These are phyloP conservation scores for Pichia sp. DNA, from an alignment of 1,139 yeast genomes.

Conservation along the genomic window DNA sequence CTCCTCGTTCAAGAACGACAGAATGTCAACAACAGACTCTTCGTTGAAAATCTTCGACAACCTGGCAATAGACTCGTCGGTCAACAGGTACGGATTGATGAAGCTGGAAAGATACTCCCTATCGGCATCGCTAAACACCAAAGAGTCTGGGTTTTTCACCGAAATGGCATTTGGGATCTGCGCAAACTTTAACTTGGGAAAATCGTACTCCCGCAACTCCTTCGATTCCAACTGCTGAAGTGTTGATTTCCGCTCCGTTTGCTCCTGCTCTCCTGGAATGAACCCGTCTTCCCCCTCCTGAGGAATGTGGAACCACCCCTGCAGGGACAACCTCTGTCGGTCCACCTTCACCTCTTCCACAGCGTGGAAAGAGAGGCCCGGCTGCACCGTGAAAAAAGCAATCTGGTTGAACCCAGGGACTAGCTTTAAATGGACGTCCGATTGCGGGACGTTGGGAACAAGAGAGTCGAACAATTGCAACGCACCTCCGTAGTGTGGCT, in stretches of 20 bases:
- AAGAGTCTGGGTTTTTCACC: conserved; percentile 21
- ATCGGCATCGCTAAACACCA: conserved; percentile 36
- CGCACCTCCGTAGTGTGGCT: conserved; percentile 87
- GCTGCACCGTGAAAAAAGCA: conserved; percentile 93
- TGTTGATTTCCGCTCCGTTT: conserved; percentile 70
- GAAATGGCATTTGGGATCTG: conserved; percentile 31
- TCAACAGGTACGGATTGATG: conserved; percentile 55
- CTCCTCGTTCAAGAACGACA: conserved; percentile 56
- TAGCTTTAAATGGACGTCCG: conserved; percentile 65
- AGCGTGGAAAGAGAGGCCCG: conserved; percentile 94
- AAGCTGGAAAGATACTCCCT: conserved; percentile 44
- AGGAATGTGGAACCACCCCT: conserved; percentile 99
- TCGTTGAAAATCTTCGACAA: conserved; percentile 54
- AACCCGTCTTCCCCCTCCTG: conserved; percentile 87
- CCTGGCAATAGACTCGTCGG: conserved; percentile 37
- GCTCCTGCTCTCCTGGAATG: conserved; percentile 74
- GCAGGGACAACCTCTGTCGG: conserved; percentile 83
- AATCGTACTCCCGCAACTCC: conserved; percentile 75
- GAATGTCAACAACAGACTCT: conserved; percentile 67
- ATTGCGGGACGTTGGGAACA: conserved; percentile 82
- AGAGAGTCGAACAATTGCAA: conserved; percentile 81
- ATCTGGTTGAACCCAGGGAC: conserved; percentile 95
- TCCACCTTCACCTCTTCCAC: conserved; percentile 95
- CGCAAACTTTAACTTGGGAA: conserved; percentile 54
- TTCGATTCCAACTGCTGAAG: conserved; percentile 75